Evolutionary conservation across 176 grass and related monocot genomes (phyloP).

Genomic region (Urochloa ruziziensis): DNA sequence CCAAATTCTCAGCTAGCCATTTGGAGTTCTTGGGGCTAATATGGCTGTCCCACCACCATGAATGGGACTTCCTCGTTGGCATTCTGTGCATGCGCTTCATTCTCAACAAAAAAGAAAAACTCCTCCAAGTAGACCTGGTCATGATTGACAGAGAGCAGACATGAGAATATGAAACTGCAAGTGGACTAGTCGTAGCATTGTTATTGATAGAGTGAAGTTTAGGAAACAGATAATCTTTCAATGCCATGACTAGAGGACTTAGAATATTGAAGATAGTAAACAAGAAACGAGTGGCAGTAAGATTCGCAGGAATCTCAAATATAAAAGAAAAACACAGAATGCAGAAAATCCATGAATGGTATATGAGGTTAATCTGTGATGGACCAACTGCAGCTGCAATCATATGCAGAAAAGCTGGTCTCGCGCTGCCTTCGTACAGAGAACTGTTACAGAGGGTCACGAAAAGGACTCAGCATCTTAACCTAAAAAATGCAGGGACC

Average conservation of each 20-base stretch:
- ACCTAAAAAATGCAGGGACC: conserved; percentile 21
- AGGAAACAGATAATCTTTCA: not conserved
- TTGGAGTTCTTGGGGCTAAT: conserved; percentile 84
- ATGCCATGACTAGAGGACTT: not conserved
- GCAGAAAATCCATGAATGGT: not conserved
- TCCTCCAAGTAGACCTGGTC: conserved; percentile 21
- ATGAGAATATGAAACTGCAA: conserved; percentile 12
- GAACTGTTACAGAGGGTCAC: conserved; percentile 5
- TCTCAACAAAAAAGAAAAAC: conserved; percentile 19
- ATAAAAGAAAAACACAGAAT: conserved; percentile 25
- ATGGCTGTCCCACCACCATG: conserved; percentile 98
- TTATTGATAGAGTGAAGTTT: not conserved
- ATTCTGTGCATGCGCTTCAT: conserved; percentile 80
- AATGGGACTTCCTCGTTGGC: conserved; percentile 75
- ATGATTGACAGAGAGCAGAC: conserved; percentile 4
- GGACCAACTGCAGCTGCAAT: not conserved
- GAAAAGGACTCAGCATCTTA: conserved; percentile 18
- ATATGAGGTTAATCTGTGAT: not conserved
- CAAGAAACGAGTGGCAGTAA: not conserved
- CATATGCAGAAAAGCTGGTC: not conserved
- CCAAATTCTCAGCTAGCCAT: conserved; percentile 92
- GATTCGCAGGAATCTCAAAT: not conserved
- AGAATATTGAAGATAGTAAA: not conserved
- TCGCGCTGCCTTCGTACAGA: not conserved
- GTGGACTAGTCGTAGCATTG: not conserved